Percentiles rank a stretch among this genome's conserved stretches.
Conservation (phyloP, 305 asterid genomes). For the Fraxinus ornus region DNA sequence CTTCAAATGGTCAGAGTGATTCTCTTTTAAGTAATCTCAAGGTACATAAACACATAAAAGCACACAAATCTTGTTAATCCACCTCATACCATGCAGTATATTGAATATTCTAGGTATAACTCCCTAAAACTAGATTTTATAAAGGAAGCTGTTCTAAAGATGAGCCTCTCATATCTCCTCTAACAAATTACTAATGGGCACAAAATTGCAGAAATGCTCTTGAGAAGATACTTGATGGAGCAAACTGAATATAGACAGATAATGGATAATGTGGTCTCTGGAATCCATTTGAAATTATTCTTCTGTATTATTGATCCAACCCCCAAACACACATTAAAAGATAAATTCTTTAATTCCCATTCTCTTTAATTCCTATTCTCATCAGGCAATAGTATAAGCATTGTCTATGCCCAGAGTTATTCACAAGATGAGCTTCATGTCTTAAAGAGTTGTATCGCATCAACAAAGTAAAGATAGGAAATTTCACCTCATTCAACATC, state of each 20-base stretch:
- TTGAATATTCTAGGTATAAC: background rate
- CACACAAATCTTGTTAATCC: background rate
- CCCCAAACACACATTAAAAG: background rate
- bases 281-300: background rate
- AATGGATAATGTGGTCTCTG: background rate
- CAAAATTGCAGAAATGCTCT: background rate
- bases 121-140: background rate
- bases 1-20: background rate
- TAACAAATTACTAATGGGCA: background rate
- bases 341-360: background rate
- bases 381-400: background rate
- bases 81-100: background rate
- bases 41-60: background rate
- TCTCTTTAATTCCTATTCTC: no score
- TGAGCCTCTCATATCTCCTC: background rate
- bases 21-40: background rate
- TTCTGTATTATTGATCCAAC: background rate
- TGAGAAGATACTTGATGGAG: background rate
- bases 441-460: background rate
- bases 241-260: background rate
- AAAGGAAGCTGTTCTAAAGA: background rate
- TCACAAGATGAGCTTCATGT: background rate
- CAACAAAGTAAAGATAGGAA: background rate
- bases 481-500: constrained; percentile 36
- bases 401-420: background rate